Evolutionary conservation across 78 protist species (phyloP), one percentile per base, ranked within the genome.

Genomic region (slime mould (Dictyostelium discoideum)): DNA sequence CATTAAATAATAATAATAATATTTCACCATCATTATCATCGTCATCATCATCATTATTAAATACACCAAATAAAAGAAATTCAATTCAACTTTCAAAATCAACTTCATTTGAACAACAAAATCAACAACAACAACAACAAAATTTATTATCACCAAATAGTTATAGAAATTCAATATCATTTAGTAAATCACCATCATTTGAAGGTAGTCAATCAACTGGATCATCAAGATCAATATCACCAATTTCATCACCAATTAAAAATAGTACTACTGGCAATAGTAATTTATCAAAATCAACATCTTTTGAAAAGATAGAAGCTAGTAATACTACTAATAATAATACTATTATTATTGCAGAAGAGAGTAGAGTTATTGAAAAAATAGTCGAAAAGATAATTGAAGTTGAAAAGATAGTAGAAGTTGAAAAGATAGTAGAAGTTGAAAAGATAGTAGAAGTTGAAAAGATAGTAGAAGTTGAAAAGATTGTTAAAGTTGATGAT

Each of bases 71-170:
- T 22, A 79, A 79, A n/a, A 79, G 84, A 79, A 79, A 46, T 79
- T 79, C 84, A 79, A 79, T 79, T 44, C 84, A 79, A 46, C 14
- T 79, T 1, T 32, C 63, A 22, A 79, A 79, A 74, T 74, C 81
- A 37, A 32, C 81, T 2, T 79, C 84, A 79, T 79, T 79, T 79
- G 63, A 44, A 20, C 44, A 39, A 32, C 81, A 74, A 74, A 0
- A 11, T 10, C 78, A 72, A 73, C 46, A 73, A 73, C 74, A 67
- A 14, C 79, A 72, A 72, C 78, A 73, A 73, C 69, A 60, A 60
- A 1, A 69, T 26, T 26, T 24, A 69, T 24, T 11, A 69, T 26
- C 77, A 26, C 77, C 77, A 69, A 69, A 69, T 69, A 69, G 77
- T 11, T 26, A 69, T 69, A 69, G 77, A 69, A 69, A 69, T 69